A percentile compares a stretch with the other conserved stretches of the same genome.
These are phyloP conservation scores for Agapanthus africanus DNA, from an alignment of 106 monocot genomes.

Conservation along the genomic window DNA sequence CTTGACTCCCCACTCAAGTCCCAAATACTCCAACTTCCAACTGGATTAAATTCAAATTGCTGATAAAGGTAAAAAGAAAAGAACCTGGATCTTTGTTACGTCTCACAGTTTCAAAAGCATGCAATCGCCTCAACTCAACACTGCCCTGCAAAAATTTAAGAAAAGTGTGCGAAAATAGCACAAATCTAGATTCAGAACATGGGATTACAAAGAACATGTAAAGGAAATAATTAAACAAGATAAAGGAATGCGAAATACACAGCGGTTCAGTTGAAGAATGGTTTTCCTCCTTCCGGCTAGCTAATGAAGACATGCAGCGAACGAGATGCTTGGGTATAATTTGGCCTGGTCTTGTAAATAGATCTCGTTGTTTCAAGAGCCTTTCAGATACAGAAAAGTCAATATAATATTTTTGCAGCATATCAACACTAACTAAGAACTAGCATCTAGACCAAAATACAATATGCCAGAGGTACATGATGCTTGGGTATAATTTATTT, in stretches of 20 bases:
- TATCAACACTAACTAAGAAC: not conserved
- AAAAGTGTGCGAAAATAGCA: not conserved
- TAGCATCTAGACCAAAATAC: slow-evolving; percentile 5
- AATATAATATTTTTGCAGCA: not conserved
- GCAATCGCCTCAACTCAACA: slow-evolving; percentile 17
- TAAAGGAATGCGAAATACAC: not conserved
- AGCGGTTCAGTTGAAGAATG: slow-evolving; percentile 23
- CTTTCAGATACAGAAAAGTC: slow-evolving; percentile 25
- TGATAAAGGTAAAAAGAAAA: not conserved
- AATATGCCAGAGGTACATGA: not conserved
- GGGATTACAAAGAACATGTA: not conserved
- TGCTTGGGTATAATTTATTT: not conserved
- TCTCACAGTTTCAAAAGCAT: slow-evolving; percentile 17
- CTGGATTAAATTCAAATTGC: not conserved
- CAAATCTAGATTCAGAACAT: not conserved
- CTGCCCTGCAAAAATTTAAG: slow-evolving; percentile 21
- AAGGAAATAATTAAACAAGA: not conserved
- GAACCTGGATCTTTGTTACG: slow-evolving; percentile 25
- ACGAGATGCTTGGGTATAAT: slow-evolving; percentile 56
- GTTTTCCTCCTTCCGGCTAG: slow-evolving; percentile 15
- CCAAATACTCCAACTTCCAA: no score
- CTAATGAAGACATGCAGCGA: slow-evolving; percentile 55
- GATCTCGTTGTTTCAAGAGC: slow-evolving; percentile 66
- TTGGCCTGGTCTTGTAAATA: slow-evolving; percentile 73
- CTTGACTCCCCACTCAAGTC: no score